Evolutionary conservation across 2,329 filamentous ascomycete species (phyloP), one percentile per base, ranked within the genome.

Genomic region (Alternaria triticimaculans): DNA sequence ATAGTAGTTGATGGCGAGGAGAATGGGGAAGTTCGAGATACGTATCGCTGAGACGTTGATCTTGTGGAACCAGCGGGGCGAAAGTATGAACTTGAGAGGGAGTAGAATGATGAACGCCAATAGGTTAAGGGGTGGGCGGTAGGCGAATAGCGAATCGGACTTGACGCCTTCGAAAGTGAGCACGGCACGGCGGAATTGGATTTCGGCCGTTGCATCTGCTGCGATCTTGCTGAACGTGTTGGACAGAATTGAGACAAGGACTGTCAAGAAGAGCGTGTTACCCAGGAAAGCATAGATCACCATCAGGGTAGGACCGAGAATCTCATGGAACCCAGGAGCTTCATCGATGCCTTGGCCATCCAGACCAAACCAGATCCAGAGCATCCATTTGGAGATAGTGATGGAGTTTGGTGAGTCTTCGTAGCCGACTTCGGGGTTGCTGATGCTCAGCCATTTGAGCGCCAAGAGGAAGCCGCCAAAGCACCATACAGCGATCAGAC

Each of bases 291-390:
- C 90, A 77, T 96, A 96, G 15, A 91, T 86, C 58, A 96, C 86
- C 92, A 96, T 96, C 23, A 96, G 82, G 3, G 88, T 85, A 0
- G 93, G 93, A 0, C 93, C 93, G 1, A 96, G 84, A n/a, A 94
- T 81, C 84, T 88, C 88, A 80, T 96, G 92, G 74, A 96, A 93
- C 61, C 92, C 88, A 21, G 87, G 84, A 72, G 86, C 86, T 62
- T 84, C 82, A 65, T 86, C 81, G 37, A 88, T 86, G 2, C 86
- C 85, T 43, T 80, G 91, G 37, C 78, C 93, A 71, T 96, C 93
- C 2, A 96, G 87, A 3, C 93, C 93, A 74, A 96, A 96, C 93
- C 93, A 96, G 67, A 96, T 94, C 87, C 92, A 96, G 2, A 96
- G 87, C 92, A 96, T 95, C 93, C 93, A 96, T 79, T 94, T 94